phyloP scores from a whole-genome alignment of 106 monocot genomes.

The Narthecium ossifragum region DNA sequence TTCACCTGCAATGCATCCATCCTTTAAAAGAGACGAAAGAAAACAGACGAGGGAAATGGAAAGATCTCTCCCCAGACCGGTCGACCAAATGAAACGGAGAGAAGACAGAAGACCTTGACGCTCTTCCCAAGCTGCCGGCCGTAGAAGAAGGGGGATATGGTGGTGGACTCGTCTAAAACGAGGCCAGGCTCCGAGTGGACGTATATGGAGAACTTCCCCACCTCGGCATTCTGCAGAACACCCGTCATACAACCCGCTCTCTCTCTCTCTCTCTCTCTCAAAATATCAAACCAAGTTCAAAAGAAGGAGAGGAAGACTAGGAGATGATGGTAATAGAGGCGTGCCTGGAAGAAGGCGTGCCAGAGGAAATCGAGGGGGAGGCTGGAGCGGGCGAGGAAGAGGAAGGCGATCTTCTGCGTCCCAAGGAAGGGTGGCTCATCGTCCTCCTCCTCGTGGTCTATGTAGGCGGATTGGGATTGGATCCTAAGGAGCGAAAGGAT shows the following conservation, averaged over 20 bases:
- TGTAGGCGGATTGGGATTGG: slow-evolving; percentile 14
- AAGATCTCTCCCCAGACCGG: neutral
- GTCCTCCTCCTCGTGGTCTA: too few species aligned
- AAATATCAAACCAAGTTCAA: neutral
- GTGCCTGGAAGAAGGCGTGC: slow-evolving; percentile 71
- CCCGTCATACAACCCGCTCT: neutral
- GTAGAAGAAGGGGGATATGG: slow-evolving; percentile 61
- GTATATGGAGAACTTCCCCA: slow-evolving; percentile 62
- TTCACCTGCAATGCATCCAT: slow-evolving; percentile 43
- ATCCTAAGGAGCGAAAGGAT: slow-evolving; percentile 27
- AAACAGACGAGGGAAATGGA: neutral
- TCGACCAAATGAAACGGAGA: neutral
- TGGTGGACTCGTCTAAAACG: slow-evolving; percentile 53
- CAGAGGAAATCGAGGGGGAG: slow-evolving; percentile 93
- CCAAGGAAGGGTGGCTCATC: slow-evolving; percentile 21
- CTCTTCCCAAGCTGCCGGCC: slow-evolving; percentile 55
- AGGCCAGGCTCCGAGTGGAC: slow-evolving; percentile 81
- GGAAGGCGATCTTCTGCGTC: slow-evolving; percentile 75
- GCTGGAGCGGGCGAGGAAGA: slow-evolving; percentile 61
- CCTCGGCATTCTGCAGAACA: slow-evolving; percentile 53
- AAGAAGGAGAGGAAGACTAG: neutral
- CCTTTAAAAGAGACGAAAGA: neutral
- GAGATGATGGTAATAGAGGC: neutral
- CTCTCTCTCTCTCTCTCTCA: neutral
- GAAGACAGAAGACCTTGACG: slow-evolving; percentile 40